These are phyloP conservation scores for Umbellularia californica DNA, from an alignment of 164 flowering plant species.

Conservation along the genomic window DNA sequence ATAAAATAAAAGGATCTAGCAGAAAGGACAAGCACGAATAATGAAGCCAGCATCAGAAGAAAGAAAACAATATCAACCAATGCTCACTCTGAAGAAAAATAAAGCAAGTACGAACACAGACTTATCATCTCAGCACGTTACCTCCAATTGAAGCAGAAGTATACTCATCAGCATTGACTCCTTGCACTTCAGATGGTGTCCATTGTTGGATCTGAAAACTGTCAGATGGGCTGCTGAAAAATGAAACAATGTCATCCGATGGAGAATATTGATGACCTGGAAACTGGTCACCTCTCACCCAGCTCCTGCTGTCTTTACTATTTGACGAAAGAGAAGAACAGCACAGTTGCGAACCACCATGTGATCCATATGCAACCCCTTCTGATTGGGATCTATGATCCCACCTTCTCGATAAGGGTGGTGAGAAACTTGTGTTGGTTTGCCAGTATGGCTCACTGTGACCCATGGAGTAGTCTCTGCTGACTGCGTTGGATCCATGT, in stretches of 20 bases:
- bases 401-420: constrained; percentile 74
- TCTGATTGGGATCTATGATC: constrained; percentile 60
- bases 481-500: constrained; percentile 72
- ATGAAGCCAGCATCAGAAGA: neutral
- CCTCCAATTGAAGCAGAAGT: constrained; percentile 47
- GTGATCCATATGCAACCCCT: constrained; percentile 44
- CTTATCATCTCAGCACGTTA: constrained; percentile 11
- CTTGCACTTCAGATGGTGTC: constrained; percentile 64
- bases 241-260: constrained; percentile 61
- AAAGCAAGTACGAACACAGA: neutral
- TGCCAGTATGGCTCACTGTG: constrained; percentile 87
- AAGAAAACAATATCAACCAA: neutral
- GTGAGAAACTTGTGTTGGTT: constrained; percentile 84
- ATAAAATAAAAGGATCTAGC: neutral
- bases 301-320: constrained; percentile 61
- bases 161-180: constrained; percentile 44
- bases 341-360: constrained; percentile 42
- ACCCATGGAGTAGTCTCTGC: constrained; percentile 72
- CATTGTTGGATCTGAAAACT: constrained; percentile 62
- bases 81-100: neutral
- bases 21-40: neutral
- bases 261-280: constrained; percentile 44
- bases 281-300: constrained; percentile 52
- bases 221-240: constrained; percentile 72
- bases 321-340: constrained; percentile 72